Percentiles rank a stretch among this genome's conserved stretches.
phyloP scores from a whole-genome alignment of 768 basidiomycete species.

The Brasilioporus rufonigricans region DNA sequence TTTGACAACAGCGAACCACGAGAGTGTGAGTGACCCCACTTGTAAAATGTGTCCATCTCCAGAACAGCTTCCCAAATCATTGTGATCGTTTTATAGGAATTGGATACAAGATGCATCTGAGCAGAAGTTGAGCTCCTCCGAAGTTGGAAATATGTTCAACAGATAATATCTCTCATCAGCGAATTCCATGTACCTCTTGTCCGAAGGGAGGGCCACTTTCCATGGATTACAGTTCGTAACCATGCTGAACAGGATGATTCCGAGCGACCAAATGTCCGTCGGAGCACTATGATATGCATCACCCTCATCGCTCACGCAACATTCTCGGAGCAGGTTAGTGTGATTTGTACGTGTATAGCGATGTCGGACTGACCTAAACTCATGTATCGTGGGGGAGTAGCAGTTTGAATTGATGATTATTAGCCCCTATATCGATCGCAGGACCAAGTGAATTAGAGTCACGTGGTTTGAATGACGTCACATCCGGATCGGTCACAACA shows the following conservation, averaged over 20 bases:
- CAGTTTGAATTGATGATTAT: too few relatives aligned
- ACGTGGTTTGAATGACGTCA: too few relatives aligned
- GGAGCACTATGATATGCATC: conserved; percentile 5
- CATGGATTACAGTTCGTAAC: conserved; percentile 45
- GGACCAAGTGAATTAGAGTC: too few relatives aligned
- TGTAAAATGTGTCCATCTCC: not conserved
- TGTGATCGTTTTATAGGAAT: not conserved
- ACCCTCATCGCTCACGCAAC: conserved; percentile 43
- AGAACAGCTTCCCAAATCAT: not conserved
- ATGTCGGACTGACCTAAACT: conserved; percentile 1
- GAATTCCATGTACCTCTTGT: not conserved
- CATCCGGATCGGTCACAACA: too few relatives aligned
- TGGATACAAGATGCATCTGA: conserved; percentile 3
- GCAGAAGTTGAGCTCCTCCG: conserved; percentile 1
- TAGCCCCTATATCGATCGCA: too few relatives aligned
- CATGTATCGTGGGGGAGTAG: too few relatives aligned
- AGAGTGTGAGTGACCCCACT: not conserved
- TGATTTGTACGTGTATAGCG: not conserved
- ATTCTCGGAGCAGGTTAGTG: conserved; percentile 41
- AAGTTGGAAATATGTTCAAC: conserved; percentile 1
- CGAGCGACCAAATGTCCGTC: conserved; percentile 66
- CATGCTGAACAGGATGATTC: conserved; percentile 83
- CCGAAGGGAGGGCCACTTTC: not conserved
- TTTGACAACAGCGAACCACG: too few relatives aligned
- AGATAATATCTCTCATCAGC: not conserved